These are phyloP conservation scores for Thelonectria blattea DNA, from an alignment of 2,329 filamentous ascomycete species.

Conservation along the genomic window DNA sequence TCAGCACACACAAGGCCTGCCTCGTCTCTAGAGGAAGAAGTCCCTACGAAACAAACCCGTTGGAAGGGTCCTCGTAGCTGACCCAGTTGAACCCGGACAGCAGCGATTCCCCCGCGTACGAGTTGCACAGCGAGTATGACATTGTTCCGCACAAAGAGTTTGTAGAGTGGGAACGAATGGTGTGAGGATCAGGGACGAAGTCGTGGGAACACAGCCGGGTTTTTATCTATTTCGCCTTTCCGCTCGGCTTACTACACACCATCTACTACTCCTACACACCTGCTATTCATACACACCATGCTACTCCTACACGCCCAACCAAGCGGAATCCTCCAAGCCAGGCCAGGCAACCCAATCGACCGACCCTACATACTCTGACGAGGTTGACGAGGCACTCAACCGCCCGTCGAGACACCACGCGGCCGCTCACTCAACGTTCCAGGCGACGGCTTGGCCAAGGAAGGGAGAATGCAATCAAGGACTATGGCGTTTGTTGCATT, in stretches of 20 bases:
- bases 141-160: constrained; percentile 31
- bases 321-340: constrained; percentile 19
- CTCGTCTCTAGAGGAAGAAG: constrained; percentile 32
- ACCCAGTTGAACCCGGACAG: constrained; percentile 58
- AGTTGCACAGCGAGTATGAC: constrained; percentile 51
- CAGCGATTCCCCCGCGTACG: constrained; percentile 51
- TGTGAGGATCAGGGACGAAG: constrained; percentile 12
- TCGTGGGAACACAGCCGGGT: constrained; percentile 9
- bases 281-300: constrained; percentile 10
- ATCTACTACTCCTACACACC: too few species aligned
- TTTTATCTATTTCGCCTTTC: constrained; percentile 29
- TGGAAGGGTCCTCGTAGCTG: constrained; percentile 63
- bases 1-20: constrained; percentile 8
- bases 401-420: constrained; percentile 33
- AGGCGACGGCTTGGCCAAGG: constrained; percentile 11
- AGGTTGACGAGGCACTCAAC: constrained; percentile 21
- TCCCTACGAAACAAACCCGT: constrained; percentile 71
- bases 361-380: constrained; percentile 26
- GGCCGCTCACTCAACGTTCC: constrained; percentile 13
- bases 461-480: constrained; percentile 32
- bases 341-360: constrained; percentile 26
- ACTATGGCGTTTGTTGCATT: constrained; percentile 19
- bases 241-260: constrained; percentile 8
- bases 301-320: constrained; percentile 9
- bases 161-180: constrained; percentile 1